Percentiles rank a stretch among this genome's conserved stretches.
Conservation (phyloP, 148 eudicot genomes). For the Chenopodium album region DNA sequence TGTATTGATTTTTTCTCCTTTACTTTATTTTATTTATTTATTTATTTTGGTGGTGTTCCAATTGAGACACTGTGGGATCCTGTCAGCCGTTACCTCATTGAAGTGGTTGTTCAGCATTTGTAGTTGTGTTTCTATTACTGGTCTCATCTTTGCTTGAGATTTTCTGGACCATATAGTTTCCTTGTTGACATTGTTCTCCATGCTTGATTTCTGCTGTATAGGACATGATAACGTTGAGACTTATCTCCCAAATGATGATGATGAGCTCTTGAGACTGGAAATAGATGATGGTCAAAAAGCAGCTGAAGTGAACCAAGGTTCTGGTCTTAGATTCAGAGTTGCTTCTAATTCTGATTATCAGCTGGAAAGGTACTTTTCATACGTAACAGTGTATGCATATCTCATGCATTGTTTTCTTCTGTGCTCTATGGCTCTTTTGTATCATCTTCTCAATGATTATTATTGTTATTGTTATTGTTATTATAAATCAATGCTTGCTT, state of each 20-base stretch:
- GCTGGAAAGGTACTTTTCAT: conserved; percentile 57
- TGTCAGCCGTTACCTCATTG: background rate
- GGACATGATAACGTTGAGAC: conserved; percentile 66
- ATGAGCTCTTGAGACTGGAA: conserved; percentile 47
- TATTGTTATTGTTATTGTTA: too few species aligned
- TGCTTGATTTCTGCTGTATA: conserved; percentile 25
- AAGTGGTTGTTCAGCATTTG: background rate
- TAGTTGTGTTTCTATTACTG: background rate
- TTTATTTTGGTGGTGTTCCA: background rate
- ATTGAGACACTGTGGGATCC: background rate
- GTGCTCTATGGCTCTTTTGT: background rate
- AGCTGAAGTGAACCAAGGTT: conserved; percentile 44
- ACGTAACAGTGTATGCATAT: background rate
- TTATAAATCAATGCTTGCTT: background rate
- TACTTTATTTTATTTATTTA: too few species aligned
- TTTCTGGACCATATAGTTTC: background rate
- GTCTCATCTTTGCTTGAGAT: background rate
- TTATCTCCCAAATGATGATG: conserved; percentile 57
- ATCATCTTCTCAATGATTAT: background rate
- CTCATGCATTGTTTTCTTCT: background rate
- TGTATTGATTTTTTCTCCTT: background rate
- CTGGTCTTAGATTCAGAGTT: conserved; percentile 68
- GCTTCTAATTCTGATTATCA: conserved; percentile 61
- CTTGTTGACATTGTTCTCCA: background rate
- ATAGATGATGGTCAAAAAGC: conserved; percentile 42